These are phyloP conservation scores for Phoenix dactylifera DNA, from an alignment of 176 grass and related monocot genomes.

Conservation along the genomic window DNA sequence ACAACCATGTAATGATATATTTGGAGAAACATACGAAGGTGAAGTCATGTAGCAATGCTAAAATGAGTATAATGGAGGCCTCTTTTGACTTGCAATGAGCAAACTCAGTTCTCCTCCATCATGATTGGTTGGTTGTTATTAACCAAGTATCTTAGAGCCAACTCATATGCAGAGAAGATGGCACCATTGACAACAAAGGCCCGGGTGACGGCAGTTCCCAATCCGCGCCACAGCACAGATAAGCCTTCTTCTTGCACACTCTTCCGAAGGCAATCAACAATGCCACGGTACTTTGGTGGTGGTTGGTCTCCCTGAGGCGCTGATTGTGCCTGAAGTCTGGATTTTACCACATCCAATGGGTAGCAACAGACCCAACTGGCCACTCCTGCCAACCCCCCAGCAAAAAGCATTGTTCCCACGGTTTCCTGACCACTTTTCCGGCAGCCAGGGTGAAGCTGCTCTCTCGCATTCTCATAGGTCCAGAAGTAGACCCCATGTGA, in stretches of 20 bases:
- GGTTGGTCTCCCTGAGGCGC: constrained; percentile 2
- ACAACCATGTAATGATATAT: no score
- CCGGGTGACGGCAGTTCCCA: constrained; percentile 70
- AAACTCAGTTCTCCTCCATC: constrained; percentile 64
- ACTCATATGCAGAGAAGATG: constrained; percentile 89
- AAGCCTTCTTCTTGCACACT: constrained; percentile 77
- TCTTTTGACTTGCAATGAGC: no score
- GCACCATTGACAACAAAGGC: constrained; percentile 90
- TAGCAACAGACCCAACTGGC: constrained; percentile 95
- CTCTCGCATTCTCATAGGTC: constrained; percentile 72
- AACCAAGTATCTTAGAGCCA: constrained; percentile 62
- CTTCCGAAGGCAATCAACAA: constrained; percentile 71
- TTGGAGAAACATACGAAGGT: no score
- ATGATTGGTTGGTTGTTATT: constrained; percentile 26
- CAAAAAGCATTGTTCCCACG: constrained; percentile 68
- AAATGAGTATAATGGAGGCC: no score
- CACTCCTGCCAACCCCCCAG: constrained; percentile 82
- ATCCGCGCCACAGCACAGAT: constrained; percentile 79
- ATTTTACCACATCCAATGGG: constrained; percentile 92
- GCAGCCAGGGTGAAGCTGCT: constrained; percentile 76
- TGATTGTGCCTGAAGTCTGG: constrained; percentile 75
- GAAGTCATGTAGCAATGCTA: no score
- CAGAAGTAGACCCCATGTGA: constrained; percentile 94
- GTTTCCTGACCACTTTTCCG: constrained; percentile 42
- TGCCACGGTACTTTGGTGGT: constrained; percentile 50